Evolutionary conservation across 768 basidiomycete species (phyloP), one percentile per base, ranked within the genome.

Genomic region (Pisolithus marmoratus): DNA sequence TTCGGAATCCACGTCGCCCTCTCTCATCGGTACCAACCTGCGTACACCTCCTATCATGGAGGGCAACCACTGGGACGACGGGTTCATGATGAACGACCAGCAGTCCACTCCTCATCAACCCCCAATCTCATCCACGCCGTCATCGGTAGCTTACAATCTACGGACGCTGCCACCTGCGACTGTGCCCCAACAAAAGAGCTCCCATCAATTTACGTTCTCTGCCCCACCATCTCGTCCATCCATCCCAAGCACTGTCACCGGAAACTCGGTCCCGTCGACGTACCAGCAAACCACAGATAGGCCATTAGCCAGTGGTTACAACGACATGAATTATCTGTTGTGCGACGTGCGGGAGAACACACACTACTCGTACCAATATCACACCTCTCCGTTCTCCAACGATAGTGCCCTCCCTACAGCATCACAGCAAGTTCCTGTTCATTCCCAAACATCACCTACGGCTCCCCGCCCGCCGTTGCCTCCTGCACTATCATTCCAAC

Each of bases 241-340:
- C 38, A 63, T 76, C 37, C 65, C 77, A 34, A 74, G 64, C 53
- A 68, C 65, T 24, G 61, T 79, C 46, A 75, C 79, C 54, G 68
- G 68, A 15, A 64, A 65, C 29, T 48, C 55, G 45, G 61, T 64
- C 50, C 72, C 63, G 53, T 72, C 63, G 22, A 72, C 61, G 46
- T 82, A 78, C 56, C 58, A 76, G 5, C 78, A 80, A 41, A 70
- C 76, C 12, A 66, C 74, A 14, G 82, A 85, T 55, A 73, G 82
- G 51, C 70, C 76, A 31, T 66, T 80, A 58, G 68, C 67, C 5
- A 70, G 70, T 48, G 73, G 68, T 27, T 83, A 81, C 58, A 70
- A 70, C 52, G 73, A 68, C 55, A 73, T 76, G 58, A 69, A 63
- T 63, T 81, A 82, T 58, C 55, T 73, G 41, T 58, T 69, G 45